Evolutionary conservation across 768 basidiomycete genomes (phyloP).

Genomic region (Cubamyces sp.): DNA sequence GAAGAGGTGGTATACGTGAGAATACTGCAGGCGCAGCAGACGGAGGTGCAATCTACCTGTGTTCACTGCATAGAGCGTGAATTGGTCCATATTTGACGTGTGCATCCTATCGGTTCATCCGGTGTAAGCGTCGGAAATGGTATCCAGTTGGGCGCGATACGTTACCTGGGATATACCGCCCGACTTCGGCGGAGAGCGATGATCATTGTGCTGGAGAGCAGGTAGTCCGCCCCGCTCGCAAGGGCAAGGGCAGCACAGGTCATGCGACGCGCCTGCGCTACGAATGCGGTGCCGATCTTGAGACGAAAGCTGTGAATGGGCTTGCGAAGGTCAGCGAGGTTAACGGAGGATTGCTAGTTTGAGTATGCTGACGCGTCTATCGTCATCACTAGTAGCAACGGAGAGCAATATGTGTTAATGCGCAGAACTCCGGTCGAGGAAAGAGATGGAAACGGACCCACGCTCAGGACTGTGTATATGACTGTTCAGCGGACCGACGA

Average conservation of each 20-base stretch:
- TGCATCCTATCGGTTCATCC: no score
- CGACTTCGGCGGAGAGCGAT: not conserved
- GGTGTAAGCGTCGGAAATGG: not conserved
- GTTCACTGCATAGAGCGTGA: not conserved
- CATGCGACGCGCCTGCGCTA: not conserved
- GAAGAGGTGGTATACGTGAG: no score
- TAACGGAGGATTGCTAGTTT: not conserved
- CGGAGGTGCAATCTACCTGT: not conserved
- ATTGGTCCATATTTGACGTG: not conserved
- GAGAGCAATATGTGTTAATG: no score
- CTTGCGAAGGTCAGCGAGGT: no score
- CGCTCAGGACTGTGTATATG: not conserved
- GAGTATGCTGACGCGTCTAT: not conserved
- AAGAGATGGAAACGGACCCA: not conserved
- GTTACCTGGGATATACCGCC: not conserved
- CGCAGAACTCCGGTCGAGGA: no score
- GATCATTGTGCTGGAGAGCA: constrained; percentile 1
- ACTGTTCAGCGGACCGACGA: not conserved
- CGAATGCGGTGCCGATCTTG: not conserved
- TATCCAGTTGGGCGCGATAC: not conserved
- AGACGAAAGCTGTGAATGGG: not conserved
- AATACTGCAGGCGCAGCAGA: no score
- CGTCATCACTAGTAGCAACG: no score
- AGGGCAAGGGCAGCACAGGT: not conserved
- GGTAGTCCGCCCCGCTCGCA: not conserved